Percentiles rank a stretch among this genome's conserved stretches.
Evolutionary conservation across 139 green algal species (phyloP).

Genomic region (Chlamydomonas sphaeroides): DNA sequence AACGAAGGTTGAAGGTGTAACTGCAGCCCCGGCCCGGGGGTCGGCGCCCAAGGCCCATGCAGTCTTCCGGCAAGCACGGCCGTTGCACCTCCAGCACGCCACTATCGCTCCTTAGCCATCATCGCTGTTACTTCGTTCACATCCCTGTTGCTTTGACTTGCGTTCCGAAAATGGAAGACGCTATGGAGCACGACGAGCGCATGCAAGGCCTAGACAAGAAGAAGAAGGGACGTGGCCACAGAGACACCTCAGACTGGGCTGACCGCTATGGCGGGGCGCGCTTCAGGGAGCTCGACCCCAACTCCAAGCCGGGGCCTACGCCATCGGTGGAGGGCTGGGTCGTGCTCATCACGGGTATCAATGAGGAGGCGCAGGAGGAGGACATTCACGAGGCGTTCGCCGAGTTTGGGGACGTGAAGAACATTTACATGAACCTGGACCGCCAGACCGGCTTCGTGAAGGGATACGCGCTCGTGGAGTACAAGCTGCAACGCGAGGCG

Average conservation of each 20-base stretch:
- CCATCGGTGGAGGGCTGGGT: conserved; percentile 94
- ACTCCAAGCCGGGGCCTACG: conserved; percentile 43
- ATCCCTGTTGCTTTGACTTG: too few relatives aligned
- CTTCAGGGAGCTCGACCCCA: conserved; percentile 49
- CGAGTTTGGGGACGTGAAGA: conserved; percentile 95
- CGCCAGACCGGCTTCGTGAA: conserved; percentile 93
- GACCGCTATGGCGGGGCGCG: conserved; percentile 41
- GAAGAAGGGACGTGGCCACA: conserved; percentile 40
- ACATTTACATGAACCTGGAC: conserved; percentile 97
- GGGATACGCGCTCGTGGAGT: conserved; percentile 97
- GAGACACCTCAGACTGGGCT: conserved; percentile 25
- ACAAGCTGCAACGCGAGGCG: conserved; percentile 85
- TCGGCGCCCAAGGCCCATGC: too few relatives aligned
- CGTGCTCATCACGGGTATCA: conserved; percentile 89
- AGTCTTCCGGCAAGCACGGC: too few relatives aligned
- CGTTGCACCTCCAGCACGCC: too few relatives aligned
- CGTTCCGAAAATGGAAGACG: conserved; percentile 25
- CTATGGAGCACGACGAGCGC: conserved; percentile 18
- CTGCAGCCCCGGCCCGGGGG: too few relatives aligned
- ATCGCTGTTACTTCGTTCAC: too few relatives aligned
- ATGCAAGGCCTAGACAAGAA: not conserved
- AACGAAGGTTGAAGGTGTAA: too few relatives aligned
- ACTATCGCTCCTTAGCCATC: too few relatives aligned
- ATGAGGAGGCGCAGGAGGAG: conserved; percentile 96
- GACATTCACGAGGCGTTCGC: conserved; percentile 93